Conservation (phyloP, 1,284 basidiomycete species). For the Schizopora paradoxa region DNA sequence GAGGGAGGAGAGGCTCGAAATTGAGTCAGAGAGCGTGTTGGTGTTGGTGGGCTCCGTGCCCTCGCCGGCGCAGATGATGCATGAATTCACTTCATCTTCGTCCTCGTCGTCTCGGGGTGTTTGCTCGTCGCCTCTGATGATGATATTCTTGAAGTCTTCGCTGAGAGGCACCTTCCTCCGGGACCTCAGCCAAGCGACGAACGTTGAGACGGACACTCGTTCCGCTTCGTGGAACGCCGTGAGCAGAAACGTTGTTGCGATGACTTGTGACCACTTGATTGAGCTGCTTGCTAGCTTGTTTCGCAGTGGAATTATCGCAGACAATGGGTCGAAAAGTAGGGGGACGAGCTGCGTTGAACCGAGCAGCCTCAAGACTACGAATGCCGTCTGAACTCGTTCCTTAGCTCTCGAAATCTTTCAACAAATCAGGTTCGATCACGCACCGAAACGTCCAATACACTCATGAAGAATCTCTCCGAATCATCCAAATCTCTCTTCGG, state of each 20-base stretch:
- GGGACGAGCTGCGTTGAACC: conserved; percentile 22
- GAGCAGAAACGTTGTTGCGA: conserved; percentile 17
- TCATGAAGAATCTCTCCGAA: conserved; percentile 17
- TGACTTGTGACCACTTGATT: conserved; percentile 19
- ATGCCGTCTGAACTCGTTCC: conserved; percentile 19
- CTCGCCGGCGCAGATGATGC: conserved; percentile 26
- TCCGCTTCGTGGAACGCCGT: conserved; percentile 22
- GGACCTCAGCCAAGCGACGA: conserved; percentile 13
- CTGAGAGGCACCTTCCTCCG: conserved; percentile 14
- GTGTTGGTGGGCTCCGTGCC: conserved; percentile 18
- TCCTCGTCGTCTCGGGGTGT: conserved; percentile 11
- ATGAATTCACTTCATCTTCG: conserved; percentile 23
- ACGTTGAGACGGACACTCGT: conserved; percentile 19
- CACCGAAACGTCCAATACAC: conserved; percentile 20
- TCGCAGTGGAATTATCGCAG: conserved; percentile 20
- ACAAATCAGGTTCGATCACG: conserved; percentile 5
- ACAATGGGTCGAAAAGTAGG: conserved; percentile 23
- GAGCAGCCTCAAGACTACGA: conserved; percentile 22
- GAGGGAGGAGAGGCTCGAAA: conserved; percentile 21
- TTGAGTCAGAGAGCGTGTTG: conserved; percentile 20
- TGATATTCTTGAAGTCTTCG: conserved; percentile 17
- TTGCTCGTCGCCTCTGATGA: conserved; percentile 18
- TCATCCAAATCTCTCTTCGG: conserved; percentile 19
- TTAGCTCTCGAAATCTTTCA: background rate
- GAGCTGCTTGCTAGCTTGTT: conserved; percentile 12